These are phyloP conservation scores for Paratrypanosoma confusum DNA, from an alignment of 208 protist genomes.

Conservation along the genomic window DNA sequence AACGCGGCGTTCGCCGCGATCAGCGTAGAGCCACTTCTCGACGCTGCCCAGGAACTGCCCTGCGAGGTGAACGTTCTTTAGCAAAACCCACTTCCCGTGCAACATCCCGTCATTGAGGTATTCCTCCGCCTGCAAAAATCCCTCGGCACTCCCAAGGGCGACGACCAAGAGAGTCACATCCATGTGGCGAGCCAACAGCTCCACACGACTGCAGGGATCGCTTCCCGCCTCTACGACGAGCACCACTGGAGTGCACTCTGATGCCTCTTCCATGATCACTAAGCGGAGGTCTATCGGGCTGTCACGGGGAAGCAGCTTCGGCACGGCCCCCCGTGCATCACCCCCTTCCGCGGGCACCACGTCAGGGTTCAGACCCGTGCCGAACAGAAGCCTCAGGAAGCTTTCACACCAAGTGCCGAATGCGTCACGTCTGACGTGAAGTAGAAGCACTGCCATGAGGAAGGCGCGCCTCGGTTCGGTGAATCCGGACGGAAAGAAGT, in stretches of 20 bases:
- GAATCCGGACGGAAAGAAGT: too few species aligned
- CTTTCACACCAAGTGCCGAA: too few species aligned
- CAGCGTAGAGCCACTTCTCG: constrained; percentile 94
- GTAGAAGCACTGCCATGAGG: too few species aligned
- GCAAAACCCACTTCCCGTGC: constrained; percentile 91
- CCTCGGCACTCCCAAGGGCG: constrained; percentile 95
- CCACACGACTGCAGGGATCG: constrained; percentile 89
- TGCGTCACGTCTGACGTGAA: too few species aligned
- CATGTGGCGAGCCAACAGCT: constrained; percentile 69
- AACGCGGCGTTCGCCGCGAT: constrained; percentile 37
- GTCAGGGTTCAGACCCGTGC: too few species aligned
- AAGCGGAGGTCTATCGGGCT: too few species aligned
- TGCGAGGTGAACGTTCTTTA: constrained; percentile 98
- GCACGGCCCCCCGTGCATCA: too few species aligned
- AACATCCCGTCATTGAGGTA: constrained; percentile 77
- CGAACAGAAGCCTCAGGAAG: too few species aligned
- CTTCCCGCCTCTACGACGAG: constrained; percentile 85
- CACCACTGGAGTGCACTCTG: constrained; percentile 63
- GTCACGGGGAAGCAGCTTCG: too few species aligned
- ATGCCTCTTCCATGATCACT: constrained; percentile 47
- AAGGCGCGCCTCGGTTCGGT: too few species aligned
- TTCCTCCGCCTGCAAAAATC: constrained; percentile 85
- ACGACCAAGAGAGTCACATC: constrained; percentile 49
- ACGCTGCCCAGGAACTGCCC: constrained; percentile 88
- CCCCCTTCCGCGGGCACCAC: too few species aligned